Evolutionary conservation across 1,284 basidiomycete species (phyloP).

Genomic region (Naganishia sp.): DNA sequence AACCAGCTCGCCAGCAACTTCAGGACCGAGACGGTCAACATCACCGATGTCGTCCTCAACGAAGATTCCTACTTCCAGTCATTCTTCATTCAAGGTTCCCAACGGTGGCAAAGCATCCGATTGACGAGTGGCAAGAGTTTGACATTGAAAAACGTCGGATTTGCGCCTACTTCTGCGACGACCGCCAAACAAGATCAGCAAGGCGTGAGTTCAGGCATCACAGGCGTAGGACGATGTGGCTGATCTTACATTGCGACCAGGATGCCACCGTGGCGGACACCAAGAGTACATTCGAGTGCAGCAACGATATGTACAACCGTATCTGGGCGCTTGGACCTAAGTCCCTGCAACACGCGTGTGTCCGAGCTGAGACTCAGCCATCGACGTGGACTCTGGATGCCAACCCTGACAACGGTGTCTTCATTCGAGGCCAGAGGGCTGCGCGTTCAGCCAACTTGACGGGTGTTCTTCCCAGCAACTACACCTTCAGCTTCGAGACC

Average conservation of each 20-base stretch:
- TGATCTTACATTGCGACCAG: background rate
- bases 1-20: conserved; percentile 17
- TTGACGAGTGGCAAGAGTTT: background rate
- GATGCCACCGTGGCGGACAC: conserved; percentile 8
- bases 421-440: conserved; percentile 5
- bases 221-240: background rate
- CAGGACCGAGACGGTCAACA: conserved; percentile 3
- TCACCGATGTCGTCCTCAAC: conserved; percentile 13
- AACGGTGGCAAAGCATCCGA: conserved; percentile 14
- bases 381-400: conserved; percentile 2
- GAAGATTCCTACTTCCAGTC: background rate
- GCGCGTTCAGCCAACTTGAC: conserved; percentile 8
- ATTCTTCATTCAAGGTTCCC: conserved; percentile 20
- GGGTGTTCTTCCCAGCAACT: background rate
- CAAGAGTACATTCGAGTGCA: conserved; percentile 1
- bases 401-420: background rate
- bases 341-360: conserved; percentile 7
- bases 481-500: conserved; percentile 14
- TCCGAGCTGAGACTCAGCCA: conserved; percentile 1
- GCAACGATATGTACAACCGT: conserved; percentile 13
- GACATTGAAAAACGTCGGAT: background rate
- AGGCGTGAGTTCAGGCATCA: background rate
- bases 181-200: conserved; percentile 1
- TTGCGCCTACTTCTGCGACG: conserved; percentile 3
- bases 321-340: conserved; percentile 12